phyloP scores from a whole-genome alignment of 2,329 filamentous ascomycete genomes.

The Emmonsia crescens region DNA sequence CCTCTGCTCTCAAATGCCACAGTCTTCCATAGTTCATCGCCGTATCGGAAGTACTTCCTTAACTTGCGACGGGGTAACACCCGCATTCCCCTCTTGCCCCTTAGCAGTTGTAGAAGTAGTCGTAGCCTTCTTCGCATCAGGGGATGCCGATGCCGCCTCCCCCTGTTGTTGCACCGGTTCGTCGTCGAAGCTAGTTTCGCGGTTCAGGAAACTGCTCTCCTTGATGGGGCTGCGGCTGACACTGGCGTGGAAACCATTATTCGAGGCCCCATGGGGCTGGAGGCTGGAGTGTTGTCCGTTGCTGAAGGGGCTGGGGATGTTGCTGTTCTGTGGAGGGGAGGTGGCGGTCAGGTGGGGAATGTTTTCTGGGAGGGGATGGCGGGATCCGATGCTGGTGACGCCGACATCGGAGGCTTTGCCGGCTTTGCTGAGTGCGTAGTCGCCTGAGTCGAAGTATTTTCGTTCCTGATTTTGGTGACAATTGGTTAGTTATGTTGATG shows the following conservation, averaged over 20 bases:
- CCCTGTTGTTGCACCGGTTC: slow-evolving; percentile 38
- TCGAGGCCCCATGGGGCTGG: neutral
- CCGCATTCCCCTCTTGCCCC: slow-evolving; percentile 27
- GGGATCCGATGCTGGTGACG: slow-evolving; percentile 83
- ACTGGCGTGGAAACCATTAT: slow-evolving; percentile 28
- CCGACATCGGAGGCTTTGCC: slow-evolving; percentile 92
- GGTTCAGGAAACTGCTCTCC: slow-evolving; percentile 77
- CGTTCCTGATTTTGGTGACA: slow-evolving; percentile 53
- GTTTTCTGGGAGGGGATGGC: slow-evolving; percentile 90
- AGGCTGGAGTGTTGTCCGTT: slow-evolving; percentile 23
- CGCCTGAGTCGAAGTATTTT: slow-evolving; percentile 96
- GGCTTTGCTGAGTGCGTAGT: slow-evolving; percentile 93
- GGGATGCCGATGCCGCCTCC: slow-evolving; percentile 20
- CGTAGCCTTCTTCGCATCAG: slow-evolving; percentile 27
- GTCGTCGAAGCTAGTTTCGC: slow-evolving; percentile 60
- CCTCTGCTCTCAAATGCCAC: neutral
- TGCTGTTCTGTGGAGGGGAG: slow-evolving; percentile 28
- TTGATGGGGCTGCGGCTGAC: slow-evolving; percentile 67
- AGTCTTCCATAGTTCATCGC: slow-evolving; percentile 31
- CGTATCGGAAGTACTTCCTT: slow-evolving; percentile 54
- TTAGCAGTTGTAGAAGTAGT: slow-evolving; percentile 18
- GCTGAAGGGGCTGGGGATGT: slow-evolving; percentile 19
- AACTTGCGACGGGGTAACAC: slow-evolving; percentile 35
- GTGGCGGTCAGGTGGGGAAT: slow-evolving; percentile 79
- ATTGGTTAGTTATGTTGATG: neutral